These are phyloP conservation scores for Candida golubevii DNA, from an alignment of 805 yeast genomes.

Conservation along the genomic window DNA sequence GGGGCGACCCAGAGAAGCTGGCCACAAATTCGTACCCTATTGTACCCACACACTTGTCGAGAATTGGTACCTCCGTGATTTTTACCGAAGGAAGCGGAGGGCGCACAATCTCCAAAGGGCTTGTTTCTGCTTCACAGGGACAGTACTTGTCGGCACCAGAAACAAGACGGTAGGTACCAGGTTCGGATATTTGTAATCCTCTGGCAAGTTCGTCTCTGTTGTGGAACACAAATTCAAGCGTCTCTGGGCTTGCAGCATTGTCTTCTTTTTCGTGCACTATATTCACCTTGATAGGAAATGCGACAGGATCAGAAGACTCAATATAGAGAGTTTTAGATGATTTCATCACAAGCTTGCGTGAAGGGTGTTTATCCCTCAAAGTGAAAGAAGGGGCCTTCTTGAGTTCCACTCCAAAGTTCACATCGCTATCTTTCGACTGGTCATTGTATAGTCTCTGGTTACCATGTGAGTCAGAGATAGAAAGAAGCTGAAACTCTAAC, in stretches of 20 bases:
- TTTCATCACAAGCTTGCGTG: constrained; percentile 23
- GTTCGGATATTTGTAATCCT: constrained; percentile 40
- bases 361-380: constrained; percentile 19
- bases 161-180: constrained; percentile 64
- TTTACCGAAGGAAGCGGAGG: constrained; percentile 33
- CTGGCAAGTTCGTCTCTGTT: constrained; percentile 21
- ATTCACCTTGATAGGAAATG: constrained; percentile 30
- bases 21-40: constrained; percentile 73
- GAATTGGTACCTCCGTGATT: constrained; percentile 53
- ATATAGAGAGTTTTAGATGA: constrained; percentile 29
- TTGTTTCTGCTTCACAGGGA: constrained; percentile 50
- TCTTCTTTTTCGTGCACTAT: constrained; percentile 29
- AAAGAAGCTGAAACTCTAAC: constrained; percentile 32
- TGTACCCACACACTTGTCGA: constrained; percentile 89
- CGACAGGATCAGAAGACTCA: constrained; percentile 5
- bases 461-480: constrained; percentile 32
- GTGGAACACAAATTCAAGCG: constrained; percentile 24
- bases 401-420: constrained; percentile 27
- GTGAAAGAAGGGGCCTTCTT: constrained; percentile 23
- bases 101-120: constrained; percentile 22
- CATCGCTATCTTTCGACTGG: constrained; percentile 32
- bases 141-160: constrained; percentile 60
- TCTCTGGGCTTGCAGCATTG: constrained; percentile 21
- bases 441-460: constrained; percentile 33
- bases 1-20: constrained; percentile 70